Base-by-base conservation (phyloP, 306 rosid genomes). In the Pachyrhizus erosus region DNA sequence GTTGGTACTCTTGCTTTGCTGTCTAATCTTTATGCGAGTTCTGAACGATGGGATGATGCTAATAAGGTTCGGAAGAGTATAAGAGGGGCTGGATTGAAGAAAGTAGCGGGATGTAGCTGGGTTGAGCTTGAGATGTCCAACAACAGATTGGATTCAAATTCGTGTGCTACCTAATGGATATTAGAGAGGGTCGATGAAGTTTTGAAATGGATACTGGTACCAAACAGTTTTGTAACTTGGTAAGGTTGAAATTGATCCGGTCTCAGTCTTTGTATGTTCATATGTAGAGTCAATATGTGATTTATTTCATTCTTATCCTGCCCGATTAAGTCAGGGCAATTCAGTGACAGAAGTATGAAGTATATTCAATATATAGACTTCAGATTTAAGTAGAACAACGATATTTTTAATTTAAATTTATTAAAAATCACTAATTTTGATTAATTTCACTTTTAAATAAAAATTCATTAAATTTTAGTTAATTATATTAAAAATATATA, bases 41-140 rank as follows among this genome's bases (percentile, higher is more conserved):
- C 88, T 52, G 84, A 89, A 71, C 80, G 88, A 73, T 94, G 96
- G 96, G 91, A 87, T 46, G 94, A 91, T 87, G 91, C 96, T 84
- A 75, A 83, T 75, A 67, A 77, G 76, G 90, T 94, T 73, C 88
- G 94, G 8, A 73, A 77, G 27, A 74, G 76, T 48, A 91, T 91
- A 92, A 89, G 87, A 85, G 83, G 82, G 33, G 34, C 13, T 70
- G 89, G 94, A 13, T 73, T 90, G 78, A 91, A 91, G 93, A 92
- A 91, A 77, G 13, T 71, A 12, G 84, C 84, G 3, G 97, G 96
- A 43, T 81, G 84, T 61, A 94, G 97, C 77, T 73, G 95, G 91
- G 85, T 89, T 61, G 92, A 91, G 84, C 86, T 84, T 75, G 54
- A 87, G 55, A 43, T 71, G 8, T 40, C 48, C n/a, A 64, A 48